Conservation (phyloP, 768 basidiomycete species). For the Auricularia sp. region DNA sequence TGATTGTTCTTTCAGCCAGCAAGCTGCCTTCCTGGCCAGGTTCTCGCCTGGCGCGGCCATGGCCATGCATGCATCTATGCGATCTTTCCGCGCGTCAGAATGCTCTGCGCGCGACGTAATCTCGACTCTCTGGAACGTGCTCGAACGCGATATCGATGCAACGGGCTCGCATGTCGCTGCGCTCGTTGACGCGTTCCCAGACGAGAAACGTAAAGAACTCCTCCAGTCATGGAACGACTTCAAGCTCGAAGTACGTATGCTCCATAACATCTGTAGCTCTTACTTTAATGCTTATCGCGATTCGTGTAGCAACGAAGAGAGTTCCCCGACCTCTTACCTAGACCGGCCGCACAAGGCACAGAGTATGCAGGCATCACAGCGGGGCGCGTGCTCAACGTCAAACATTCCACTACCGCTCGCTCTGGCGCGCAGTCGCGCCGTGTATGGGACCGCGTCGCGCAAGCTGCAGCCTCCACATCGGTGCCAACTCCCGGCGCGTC, state of each 20-base stretch:
- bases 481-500: slow-evolving; percentile 19
- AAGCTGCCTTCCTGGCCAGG: slow-evolving; percentile 53
- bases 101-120: slow-evolving; percentile 76
- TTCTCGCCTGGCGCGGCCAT: slow-evolving; percentile 51
- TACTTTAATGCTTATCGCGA: not conserved
- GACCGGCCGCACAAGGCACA: slow-evolving; percentile 35
- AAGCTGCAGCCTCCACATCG: slow-evolving; percentile 49
- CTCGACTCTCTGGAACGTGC: slow-evolving; percentile 75
- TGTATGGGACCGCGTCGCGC: slow-evolving; percentile 81
- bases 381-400: slow-evolving; percentile 76
- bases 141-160: slow-evolving; percentile 57
- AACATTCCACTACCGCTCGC: slow-evolving; percentile 51
- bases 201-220: slow-evolving; percentile 73
- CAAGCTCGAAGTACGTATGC: slow-evolving; percentile 57
- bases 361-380: slow-evolving; percentile 73
- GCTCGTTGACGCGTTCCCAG: slow-evolving; percentile 59
- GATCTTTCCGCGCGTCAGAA: slow-evolving; percentile 69
- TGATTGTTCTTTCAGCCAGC: slow-evolving; percentile 36
- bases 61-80: slow-evolving; percentile 64
- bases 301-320: slow-evolving; percentile 61
- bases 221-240: slow-evolving; percentile 75
- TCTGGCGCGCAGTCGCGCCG: slow-evolving; percentile 47
- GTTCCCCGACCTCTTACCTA: slow-evolving; percentile 66
- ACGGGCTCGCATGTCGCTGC: slow-evolving; percentile 65
- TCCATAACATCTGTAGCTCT: not conserved